Evolutionary conservation across 345 rosid genomes (phyloP), one percentile per base, ranked within the genome.

Genomic region (Orychophragmus violaceus): DNA sequence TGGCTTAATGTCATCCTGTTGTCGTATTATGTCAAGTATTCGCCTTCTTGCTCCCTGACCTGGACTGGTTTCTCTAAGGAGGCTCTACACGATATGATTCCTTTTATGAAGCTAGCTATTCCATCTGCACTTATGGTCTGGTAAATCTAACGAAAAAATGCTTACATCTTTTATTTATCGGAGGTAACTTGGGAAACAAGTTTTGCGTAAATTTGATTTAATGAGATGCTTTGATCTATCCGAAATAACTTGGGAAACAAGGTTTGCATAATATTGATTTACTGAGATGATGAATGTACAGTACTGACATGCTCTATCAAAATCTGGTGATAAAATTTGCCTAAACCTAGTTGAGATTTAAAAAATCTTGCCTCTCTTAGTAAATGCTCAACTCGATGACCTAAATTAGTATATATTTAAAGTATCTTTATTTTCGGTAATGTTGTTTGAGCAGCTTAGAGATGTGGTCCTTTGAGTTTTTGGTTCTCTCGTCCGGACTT

Each of bases 41-140:
- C 81, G 14, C 59, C 77, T 33, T 70, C 79, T 14, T 80, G 83
- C 62, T 67, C 68, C 9, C 17, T 64, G 25, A 71, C 81, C 5
- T 74, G 84, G 84, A 74, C 68, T 2, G 79, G 79, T 12, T 75
- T 77, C 62, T 71, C 81, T 9, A 74, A 16, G 65, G 70, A 80
- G 7, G 79, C 81, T 44, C 27, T 52, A 7, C 51, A 13, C 4
- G 69, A 62, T 7, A 54, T 77, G 44, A 35, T 45, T 7, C 35
- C 29, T 23, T 80, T 71, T 33, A 56, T 75, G 21, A 77, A 68
- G 33, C 70, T 80, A 28, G 81, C 77, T 48, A 64, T 80, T 64
- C 81, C 84, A 59, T 80, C 84, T 30, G 75, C 84, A 28, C 29
- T 80, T n/a, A 80, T 80, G 84, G 33, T 80, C 53, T 61, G 84